Percentiles rank a stretch among this genome's conserved stretches.
These are phyloP conservation scores for Calonectria crousiana DNA, from an alignment of 2,329 filamentous ascomycete genomes.

Conservation along the genomic window DNA sequence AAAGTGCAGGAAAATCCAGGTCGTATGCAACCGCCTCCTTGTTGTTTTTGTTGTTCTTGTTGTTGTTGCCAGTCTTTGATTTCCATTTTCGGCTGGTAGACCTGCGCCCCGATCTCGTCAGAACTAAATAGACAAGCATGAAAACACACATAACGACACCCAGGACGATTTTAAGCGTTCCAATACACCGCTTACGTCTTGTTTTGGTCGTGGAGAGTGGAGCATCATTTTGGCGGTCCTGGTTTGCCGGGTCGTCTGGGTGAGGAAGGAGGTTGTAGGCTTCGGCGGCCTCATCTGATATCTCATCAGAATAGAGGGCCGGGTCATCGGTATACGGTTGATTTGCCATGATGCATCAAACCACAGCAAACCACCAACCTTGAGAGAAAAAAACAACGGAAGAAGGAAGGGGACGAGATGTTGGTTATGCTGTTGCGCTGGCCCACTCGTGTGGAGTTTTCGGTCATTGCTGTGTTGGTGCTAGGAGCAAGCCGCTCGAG, in stretches of 20 bases:
- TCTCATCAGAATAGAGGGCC: neutral
- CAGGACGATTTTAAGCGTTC: neutral
- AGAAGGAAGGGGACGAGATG: no score
- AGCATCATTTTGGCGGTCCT: neutral
- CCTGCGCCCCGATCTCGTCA: neutral
- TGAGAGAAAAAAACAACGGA: neutral
- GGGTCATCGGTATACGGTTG: neutral
- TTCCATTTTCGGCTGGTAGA: neutral
- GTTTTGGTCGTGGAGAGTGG: neutral
- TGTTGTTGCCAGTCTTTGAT: neutral
- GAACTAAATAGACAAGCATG: neutral
- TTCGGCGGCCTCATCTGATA: neutral
- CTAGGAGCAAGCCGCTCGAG: neutral
- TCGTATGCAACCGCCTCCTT: neutral
- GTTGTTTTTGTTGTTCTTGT: neutral
- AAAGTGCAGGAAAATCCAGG: constrained; percentile 14
- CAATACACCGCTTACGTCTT: neutral
- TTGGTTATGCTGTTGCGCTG: neutral
- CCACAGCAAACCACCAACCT: neutral
- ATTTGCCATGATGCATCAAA: neutral
- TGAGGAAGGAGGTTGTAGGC: neutral
- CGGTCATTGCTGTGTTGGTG: neutral
- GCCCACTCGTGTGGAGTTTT: neutral
- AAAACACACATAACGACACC: neutral
- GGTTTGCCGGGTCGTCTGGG: neutral